Evolutionary conservation across 768 basidiomycete species (phyloP).

Genomic region (Terana coerulea): DNA sequence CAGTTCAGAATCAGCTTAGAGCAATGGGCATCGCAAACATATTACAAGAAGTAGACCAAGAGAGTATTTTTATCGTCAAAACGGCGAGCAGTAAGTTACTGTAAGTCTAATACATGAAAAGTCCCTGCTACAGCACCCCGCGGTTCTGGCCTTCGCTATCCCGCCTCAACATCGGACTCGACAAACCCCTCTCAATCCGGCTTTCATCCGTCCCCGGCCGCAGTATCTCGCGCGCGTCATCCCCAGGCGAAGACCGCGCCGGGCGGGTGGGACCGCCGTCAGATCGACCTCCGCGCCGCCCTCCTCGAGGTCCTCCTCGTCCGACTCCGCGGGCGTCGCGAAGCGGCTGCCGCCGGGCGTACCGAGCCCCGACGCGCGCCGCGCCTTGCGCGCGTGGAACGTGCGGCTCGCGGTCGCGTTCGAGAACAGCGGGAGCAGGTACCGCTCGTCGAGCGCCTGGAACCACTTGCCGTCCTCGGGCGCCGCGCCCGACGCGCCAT

Average conservation of each 20-base stretch:
- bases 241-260: conserved; percentile 25
- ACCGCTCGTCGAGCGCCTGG: conserved; percentile 91
- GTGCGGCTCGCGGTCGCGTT: conserved; percentile 87
- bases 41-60: too few relatives aligned
- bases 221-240: conserved; percentile 42
- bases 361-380: conserved; percentile 36
- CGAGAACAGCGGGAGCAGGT: conserved; percentile 88
- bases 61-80: too few relatives aligned
- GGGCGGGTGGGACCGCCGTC: conserved; percentile 12
- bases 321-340: conserved; percentile 32
- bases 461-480: conserved; percentile 90
- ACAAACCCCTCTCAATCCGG: conserved; percentile 57
- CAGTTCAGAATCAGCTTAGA: too few relatives aligned
- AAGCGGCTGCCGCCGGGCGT: conserved; percentile 20
- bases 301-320: conserved; percentile 35
- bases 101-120: not conserved
- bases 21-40: too few relatives aligned
- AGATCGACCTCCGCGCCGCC: conserved; percentile 26
- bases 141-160: conserved; percentile 27
- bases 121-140: not conserved
- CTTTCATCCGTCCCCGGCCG: conserved; percentile 40
- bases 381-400: conserved; percentile 74
- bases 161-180: conserved; percentile 58
- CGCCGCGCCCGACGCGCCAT: not conserved
- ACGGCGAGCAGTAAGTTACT: too few relatives aligned